These are phyloP conservation scores for Haberlea rhodopensis DNA, from an alignment of 257 asterid genomes.

Conservation along the genomic window DNA sequence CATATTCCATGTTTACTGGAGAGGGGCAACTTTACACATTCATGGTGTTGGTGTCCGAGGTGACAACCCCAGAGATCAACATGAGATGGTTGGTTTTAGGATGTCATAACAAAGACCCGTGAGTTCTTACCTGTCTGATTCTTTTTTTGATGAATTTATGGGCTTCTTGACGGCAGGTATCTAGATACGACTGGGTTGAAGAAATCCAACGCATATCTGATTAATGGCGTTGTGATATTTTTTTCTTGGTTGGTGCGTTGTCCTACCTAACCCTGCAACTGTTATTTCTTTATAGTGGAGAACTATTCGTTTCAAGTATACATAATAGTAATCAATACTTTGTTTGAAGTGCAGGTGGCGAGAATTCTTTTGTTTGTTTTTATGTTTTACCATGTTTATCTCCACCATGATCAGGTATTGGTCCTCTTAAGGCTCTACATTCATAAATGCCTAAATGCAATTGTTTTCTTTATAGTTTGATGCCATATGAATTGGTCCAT, in stretches of 20 bases:
- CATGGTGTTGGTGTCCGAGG: conserved; percentile 95
- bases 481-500: not conserved
- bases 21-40: conserved; percentile 98
- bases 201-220: conserved; percentile 66
- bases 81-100: conserved; percentile 69
- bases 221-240: conserved; percentile 77
- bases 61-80: conserved; percentile 91
- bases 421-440: not conserved
- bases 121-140: conserved; percentile 11
- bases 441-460: not conserved
- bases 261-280: conserved; percentile 2
- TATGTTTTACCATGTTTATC: conserved; percentile 77
- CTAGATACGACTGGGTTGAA: conserved; percentile 88
- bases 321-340: conserved; percentile 12
- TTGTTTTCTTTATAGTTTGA: not conserved
- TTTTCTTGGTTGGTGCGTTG: conserved; percentile 88
- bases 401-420: conserved; percentile 75
- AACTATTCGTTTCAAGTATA: conserved; percentile 14
- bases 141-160: conserved; percentile 26
- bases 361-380: conserved; percentile 83
- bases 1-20: conserved; percentile 79
- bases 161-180: conserved; percentile 58
- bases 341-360: conserved; percentile 72
- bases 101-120: conserved; percentile 5
- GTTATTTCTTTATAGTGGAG: not conserved